A percentile compares a stretch with the other conserved stretches of the same genome.
phyloP scores from a whole-genome alignment of 208 protist genomes.

The Trypanosoma platydactyli region DNA sequence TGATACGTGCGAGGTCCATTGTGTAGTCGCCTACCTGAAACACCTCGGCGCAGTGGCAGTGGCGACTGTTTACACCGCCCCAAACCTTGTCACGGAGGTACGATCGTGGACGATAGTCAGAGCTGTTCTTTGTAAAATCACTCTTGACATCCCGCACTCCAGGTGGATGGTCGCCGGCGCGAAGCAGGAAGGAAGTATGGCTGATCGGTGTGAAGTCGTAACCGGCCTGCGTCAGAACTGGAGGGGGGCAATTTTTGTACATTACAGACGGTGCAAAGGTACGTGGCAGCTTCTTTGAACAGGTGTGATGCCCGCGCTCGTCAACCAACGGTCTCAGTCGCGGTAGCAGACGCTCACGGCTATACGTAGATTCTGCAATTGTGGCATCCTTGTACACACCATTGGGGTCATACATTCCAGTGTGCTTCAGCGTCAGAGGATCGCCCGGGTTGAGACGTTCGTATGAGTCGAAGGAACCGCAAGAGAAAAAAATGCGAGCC shows the following conservation, averaged over 20 bases:
- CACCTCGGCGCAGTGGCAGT: slow-evolving; percentile 86
- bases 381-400: slow-evolving; percentile 59
- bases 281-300: slow-evolving; percentile 40
- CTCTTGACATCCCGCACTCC: slow-evolving; percentile 75
- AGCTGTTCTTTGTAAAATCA: slow-evolving; percentile 68
- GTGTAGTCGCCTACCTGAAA: slow-evolving; percentile 89
- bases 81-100: slow-evolving; percentile 52
- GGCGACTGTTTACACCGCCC: slow-evolving; percentile 51
- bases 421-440: slow-evolving; percentile 46
- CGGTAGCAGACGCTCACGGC: slow-evolving; percentile 40
- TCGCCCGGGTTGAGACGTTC: slow-evolving; percentile 55
- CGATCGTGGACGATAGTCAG: slow-evolving; percentile 74
- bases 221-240: slow-evolving; percentile 72
- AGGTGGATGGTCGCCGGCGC: slow-evolving; percentile 49
- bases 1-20: slow-evolving; percentile 60
- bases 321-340: slow-evolving; percentile 63
- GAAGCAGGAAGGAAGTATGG: slow-evolving; percentile 69
- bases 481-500: slow-evolving; percentile 74
- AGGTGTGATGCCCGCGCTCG: slow-evolving; percentile 57
- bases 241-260: slow-evolving; percentile 76
- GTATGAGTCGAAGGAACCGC: slow-evolving; percentile 67
- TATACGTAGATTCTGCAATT: slow-evolving; percentile 31
- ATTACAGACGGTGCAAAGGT: slow-evolving; percentile 78
- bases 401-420: slow-evolving; percentile 69
- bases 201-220: slow-evolving; percentile 88